Percentiles rank a stretch among this genome's conserved stretches.
These are phyloP conservation scores for Annona cherimola DNA, from an alignment of 164 flowering plant species.

Conservation along the genomic window DNA sequence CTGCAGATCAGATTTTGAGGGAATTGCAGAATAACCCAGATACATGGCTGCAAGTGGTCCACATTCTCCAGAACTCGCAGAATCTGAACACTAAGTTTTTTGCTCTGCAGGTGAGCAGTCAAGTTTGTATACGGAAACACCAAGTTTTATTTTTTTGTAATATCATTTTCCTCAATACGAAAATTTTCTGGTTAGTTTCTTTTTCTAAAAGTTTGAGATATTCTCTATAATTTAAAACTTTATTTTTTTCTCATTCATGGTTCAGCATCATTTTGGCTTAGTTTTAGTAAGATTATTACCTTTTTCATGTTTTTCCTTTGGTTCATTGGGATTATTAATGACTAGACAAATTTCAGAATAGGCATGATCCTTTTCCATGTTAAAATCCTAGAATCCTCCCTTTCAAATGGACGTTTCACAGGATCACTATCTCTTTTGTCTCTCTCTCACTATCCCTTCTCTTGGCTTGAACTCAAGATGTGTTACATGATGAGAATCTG, in stretches of 20 bases:
- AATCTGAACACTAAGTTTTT: slow-evolving; percentile 89
- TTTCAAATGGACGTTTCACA: too few relatives aligned
- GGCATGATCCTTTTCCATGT: too few relatives aligned
- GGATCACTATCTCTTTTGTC: too few relatives aligned
- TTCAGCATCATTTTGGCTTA: too few relatives aligned
- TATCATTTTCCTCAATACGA: background rate
- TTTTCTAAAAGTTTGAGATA: background rate
- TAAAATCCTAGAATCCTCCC: too few relatives aligned
- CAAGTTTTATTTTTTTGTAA: background rate
- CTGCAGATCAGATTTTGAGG: slow-evolving; percentile 88
- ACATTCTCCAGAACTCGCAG: slow-evolving; percentile 72
- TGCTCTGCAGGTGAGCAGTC: slow-evolving; percentile 68
- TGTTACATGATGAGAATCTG: too few relatives aligned
- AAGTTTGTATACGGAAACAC: background rate
- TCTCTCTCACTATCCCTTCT: too few relatives aligned
- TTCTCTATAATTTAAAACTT: background rate
- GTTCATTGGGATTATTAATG: background rate
- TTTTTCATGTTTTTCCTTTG: too few relatives aligned
- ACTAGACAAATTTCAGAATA: background rate
- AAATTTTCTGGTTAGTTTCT: background rate
- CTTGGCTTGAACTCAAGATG: too few relatives aligned
- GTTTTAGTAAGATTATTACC: too few relatives aligned
- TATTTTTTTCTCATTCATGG: too few relatives aligned
- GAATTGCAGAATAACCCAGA: slow-evolving; percentile 92
- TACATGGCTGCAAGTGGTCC: slow-evolving; percentile 98